These are phyloP conservation scores for Cardamine occulta DNA, from an alignment of 345 rosid species.

Conservation along the genomic window DNA sequence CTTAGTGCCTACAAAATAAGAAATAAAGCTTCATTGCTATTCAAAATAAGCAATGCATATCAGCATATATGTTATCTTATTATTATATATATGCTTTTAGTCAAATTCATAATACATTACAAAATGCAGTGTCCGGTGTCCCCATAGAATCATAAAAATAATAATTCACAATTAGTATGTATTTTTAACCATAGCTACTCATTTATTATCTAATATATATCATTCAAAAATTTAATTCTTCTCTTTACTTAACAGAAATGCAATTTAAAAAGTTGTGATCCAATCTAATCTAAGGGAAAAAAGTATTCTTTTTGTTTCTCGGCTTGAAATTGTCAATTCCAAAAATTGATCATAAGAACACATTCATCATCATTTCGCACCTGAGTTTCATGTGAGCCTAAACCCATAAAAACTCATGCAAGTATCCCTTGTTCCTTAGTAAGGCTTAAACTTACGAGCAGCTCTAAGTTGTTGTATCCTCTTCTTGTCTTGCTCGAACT, in stretches of 20 bases:
- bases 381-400: background rate
- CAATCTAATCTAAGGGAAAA: background rate
- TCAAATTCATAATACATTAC: too few species aligned
- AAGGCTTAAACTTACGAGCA: conserved; percentile 89
- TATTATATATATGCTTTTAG: too few species aligned
- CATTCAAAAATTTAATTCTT: background rate
- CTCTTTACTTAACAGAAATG: background rate
- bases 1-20: too few species aligned
- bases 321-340: conserved; percentile 26
- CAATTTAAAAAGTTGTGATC: conserved; percentile 5
- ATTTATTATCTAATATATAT: background rate
- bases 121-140: too few species aligned
- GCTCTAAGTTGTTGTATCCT: conserved; percentile 90
- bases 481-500: conserved; percentile 90
- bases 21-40: too few species aligned
- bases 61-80: too few species aligned
- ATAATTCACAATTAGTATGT: too few species aligned
- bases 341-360: conserved; percentile 21
- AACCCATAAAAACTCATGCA: conserved; percentile 3
- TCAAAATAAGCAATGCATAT: too few species aligned
- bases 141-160: too few species aligned
- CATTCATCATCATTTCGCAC: conserved; percentile 12
- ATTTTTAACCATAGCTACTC: too few species aligned
- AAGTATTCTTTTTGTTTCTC: too few species aligned
- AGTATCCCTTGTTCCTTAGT: conserved; percentile 39